Evolutionary conservation across 2,329 filamentous ascomycete genomes (phyloP), one percentile per base, ranked within the genome.

Genomic region (Pseudogymnoascus sp.): DNA sequence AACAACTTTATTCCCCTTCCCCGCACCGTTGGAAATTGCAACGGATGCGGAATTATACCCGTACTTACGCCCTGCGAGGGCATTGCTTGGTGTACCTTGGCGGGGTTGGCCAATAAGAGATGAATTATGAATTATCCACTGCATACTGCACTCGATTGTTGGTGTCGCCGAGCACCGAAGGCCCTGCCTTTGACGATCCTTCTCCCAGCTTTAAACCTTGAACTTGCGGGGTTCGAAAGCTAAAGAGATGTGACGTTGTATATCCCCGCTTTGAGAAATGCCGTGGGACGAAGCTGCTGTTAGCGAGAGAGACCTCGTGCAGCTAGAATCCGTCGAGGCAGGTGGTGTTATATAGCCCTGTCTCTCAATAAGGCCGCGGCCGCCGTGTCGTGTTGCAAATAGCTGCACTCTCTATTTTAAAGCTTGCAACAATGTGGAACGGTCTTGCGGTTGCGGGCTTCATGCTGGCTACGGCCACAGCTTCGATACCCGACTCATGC

Each of bases 401-500:
- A 54, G 28, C n/a, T 12, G 7, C 16, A 34, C 20, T 32, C n/a
- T 54, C n/a, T 28, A 54, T 32, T 18, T 54, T 54, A n/a, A 32
- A 54, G 11, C 16, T 54, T 28, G 47, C 47, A 32, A 54, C 9
- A 32, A 54, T 54, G 47, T 34, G 28, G 47, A 54, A 54, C 9
- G 32, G 16, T 8, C 28, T 54, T 54, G 28, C 47, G 7, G 28
- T 32, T 7, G 25, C 28, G 16, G 28, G 47, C 12, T 32, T 54
- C 11, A 54, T 54, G 28, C 28, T 32, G 47, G 47, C 28, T 32
- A 54, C 28, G 28, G 47, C 47, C 32, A 12, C 47, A 1, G 47
- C 28, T 28, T 20, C 47, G 25, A 54, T 54, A 54, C 32, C 47
- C 16, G 47, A 54, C 47, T 54, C 47, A 54, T 90, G 87, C 72